Evolutionary conservation across 768 basidiomycete species (phyloP), one percentile per base, ranked within the genome.

Genomic region (Peribolospora kevripleyi): DNA sequence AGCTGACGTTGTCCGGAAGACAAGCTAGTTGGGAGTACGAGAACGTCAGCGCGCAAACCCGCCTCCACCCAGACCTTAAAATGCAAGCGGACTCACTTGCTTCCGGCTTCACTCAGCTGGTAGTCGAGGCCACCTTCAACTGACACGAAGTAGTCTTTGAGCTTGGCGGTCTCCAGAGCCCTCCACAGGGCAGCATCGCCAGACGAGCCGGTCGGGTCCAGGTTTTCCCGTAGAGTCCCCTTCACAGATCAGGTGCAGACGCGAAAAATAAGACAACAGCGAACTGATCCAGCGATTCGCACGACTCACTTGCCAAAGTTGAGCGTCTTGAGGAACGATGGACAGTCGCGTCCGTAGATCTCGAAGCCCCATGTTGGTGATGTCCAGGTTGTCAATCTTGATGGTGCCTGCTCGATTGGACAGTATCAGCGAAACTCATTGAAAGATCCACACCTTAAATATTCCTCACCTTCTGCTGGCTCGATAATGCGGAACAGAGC

Each of bases 1-100:
- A 95, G 68, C 64, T 93, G 90, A 45, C 82, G 68, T 65, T 93
- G 88, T 5, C 90, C 90, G 38, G 81, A 70, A 7, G 81, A 83
- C 51, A 93, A 70, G 6, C 86, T 86, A 36, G 76, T 75, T 0
- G 85, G 86, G 7, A 79, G 82, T 68, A 87, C 84, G 55, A 75
- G 69, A 14, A 87, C 78, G 3, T 72, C 69, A 1, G 82, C 76
- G 64, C 41, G 53, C 13, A 40, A 48, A 11, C n/a, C 25, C 43
- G 51, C 46, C 55, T 46, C 40, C 11, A n/a, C 36, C 4, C 25
- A 38, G 39, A 11, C 9, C 10, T 47, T 46, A 14, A 36, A 47
- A 7, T 7, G 36, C 10, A 14, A 6, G 52, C 38, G 42, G n/a
- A 60, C 57, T 60, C 54, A 65, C 57, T 25, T 61, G 49, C 54